Conservation (phyloP, 257 asterid genomes). For the Solanum pennellii region DNA sequence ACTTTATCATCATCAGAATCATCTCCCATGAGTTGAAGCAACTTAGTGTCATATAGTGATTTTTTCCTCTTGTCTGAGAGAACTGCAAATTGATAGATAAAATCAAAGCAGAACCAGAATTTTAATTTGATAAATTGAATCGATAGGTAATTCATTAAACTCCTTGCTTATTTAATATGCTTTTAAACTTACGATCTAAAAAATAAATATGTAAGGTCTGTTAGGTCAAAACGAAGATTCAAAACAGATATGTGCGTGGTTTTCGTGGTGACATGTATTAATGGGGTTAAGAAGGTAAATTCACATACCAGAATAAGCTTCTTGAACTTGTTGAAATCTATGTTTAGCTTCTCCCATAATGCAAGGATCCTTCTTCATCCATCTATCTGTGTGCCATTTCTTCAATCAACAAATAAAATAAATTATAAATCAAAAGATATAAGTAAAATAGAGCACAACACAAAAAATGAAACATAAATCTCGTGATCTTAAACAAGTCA, state of each 20-base stretch:
- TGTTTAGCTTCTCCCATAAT: slow-evolving; percentile 19
- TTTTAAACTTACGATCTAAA: background rate
- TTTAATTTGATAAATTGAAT: background rate
- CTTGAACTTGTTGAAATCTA: slow-evolving; percentile 33
- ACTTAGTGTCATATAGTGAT: slow-evolving; percentile 13
- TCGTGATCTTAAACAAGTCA: background rate
- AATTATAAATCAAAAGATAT: background rate
- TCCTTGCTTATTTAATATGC: background rate
- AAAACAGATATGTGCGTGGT: too few species aligned
- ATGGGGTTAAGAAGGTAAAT: background rate
- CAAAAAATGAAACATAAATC: background rate
- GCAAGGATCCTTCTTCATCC: slow-evolving; percentile 17
- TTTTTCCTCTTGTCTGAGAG: slow-evolving; percentile 16
- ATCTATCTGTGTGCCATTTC: slow-evolving; percentile 46
- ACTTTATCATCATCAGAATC: slow-evolving; percentile 1
- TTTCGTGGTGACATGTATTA: too few species aligned
- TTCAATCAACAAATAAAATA: background rate
- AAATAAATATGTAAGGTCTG: background rate
- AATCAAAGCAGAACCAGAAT: background rate
- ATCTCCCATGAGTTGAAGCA: slow-evolving; percentile 2
- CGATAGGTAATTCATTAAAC: background rate
- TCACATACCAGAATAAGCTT: slow-evolving; percentile 35
- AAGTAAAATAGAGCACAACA: background rate
- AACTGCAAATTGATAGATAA: slow-evolving; percentile 1
- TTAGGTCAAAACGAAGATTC: background rate